phyloP scores from a whole-genome alignment of 768 basidiomycete species.

The Boletus eberwhitei region DNA sequence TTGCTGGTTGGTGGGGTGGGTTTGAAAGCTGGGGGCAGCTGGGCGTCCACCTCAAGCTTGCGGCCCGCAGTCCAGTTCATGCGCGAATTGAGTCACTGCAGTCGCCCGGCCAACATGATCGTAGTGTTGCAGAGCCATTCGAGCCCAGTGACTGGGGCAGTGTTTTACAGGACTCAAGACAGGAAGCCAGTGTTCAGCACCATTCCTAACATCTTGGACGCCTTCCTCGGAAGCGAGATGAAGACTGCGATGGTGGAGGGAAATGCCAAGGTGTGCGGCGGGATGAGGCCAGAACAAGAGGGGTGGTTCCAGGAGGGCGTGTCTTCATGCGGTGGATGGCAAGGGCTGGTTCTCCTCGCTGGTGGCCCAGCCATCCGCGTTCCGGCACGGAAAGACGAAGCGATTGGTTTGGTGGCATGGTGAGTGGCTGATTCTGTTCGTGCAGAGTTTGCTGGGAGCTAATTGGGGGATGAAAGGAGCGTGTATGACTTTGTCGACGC shows the following conservation, averaged over 20 bases:
- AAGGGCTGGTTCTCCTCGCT: background rate
- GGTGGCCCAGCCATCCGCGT: background rate
- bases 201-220: background rate
- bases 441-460: no score
- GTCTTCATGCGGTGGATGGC: background rate
- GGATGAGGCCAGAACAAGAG: background rate
- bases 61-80: no score
- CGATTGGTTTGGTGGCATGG: background rate
- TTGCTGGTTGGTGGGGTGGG: no score
- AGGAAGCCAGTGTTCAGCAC: background rate
- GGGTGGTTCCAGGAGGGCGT: no score
- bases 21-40: no score
- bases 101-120: no score
- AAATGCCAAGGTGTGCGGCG: fast-evolving
- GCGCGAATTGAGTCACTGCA: no score
- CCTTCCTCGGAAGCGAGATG: background rate
- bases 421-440: background rate
- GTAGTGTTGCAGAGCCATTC: no score
- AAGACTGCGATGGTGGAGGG: background rate
- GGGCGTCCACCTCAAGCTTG: no score
- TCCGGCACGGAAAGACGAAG: background rate
- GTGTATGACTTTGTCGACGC: no score
- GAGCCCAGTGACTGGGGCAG: background rate
- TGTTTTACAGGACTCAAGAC: background rate
- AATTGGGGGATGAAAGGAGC: no score